Conservation (phyloP, 148 eudicot species). For the Rhododendron williamsianum region DNA sequence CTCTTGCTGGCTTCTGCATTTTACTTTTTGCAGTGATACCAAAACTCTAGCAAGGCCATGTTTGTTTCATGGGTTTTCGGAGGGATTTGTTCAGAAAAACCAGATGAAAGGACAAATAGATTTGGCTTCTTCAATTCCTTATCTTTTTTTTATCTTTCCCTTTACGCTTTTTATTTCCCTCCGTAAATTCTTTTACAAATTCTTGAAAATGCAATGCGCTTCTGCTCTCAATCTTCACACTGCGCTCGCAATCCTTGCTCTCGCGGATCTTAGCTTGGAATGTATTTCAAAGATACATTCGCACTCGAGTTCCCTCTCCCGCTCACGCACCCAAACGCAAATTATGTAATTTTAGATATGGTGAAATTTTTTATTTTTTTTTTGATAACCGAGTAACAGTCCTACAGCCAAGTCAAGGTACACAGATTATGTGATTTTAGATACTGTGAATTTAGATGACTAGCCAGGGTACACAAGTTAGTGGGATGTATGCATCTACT, state of each 20-base stretch:
- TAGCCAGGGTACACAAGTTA: conserved; percentile 23
- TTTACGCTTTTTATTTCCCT: not conserved
- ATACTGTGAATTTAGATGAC: not conserved
- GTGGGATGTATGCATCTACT: conserved; percentile 36
- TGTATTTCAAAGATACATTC: not conserved
- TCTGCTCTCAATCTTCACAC: no score
- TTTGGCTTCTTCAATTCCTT: not conserved
- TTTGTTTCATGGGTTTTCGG: not conserved
- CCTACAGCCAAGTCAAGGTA: no score
- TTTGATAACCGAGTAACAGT: no score
- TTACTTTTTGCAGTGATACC: not conserved
- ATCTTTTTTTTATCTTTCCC: no score
- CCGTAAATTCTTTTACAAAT: not conserved
- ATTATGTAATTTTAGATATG: not conserved
- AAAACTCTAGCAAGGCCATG: not conserved
- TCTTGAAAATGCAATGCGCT: no score
- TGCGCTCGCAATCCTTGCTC: no score
- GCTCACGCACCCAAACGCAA: not conserved
- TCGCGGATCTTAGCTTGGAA: no score
- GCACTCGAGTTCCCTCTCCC: not conserved
- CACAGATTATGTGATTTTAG: not conserved
- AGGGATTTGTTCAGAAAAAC: not conserved
- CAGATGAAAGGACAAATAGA: not conserved
- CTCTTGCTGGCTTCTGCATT: no score
- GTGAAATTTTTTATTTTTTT: no score